phyloP scores from a whole-genome alignment of 2,329 filamentous ascomycete genomes.

The Exophiala spinifera region DNA sequence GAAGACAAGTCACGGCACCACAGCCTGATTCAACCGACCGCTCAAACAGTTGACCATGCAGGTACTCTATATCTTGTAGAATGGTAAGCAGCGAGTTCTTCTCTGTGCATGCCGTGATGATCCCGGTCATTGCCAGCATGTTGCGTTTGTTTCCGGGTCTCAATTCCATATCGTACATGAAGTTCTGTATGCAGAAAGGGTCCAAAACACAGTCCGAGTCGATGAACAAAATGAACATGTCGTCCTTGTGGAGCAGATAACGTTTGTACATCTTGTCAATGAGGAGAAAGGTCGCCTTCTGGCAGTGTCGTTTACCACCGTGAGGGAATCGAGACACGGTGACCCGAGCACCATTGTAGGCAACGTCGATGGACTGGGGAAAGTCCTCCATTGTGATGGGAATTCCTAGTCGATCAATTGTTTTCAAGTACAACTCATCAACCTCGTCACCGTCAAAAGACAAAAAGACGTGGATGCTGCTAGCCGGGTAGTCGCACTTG shows the following conservation, averaged over 20 bases:
- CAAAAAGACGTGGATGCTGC: conserved; percentile 90
- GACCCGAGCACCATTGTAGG: conserved; percentile 76
- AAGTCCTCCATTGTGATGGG: conserved; percentile 72
- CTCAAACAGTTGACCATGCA: conserved; percentile 95
- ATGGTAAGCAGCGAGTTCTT: conserved; percentile 87
- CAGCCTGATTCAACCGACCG: conserved; percentile 92
- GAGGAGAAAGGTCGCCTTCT: conserved; percentile 87
- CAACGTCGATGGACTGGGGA: conserved; percentile 85
- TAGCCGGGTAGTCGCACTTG: conserved; percentile 86
- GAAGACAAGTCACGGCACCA: conserved; percentile 89
- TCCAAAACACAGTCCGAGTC: conserved; percentile 96
- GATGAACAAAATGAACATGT: conserved; percentile 93
- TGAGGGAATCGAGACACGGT: conserved; percentile 91
- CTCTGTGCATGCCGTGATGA: conserved; percentile 90
- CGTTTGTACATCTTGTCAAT: conserved; percentile 89
- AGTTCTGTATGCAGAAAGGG: conserved; percentile 88
- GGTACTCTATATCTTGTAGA: conserved; percentile 96
- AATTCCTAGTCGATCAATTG: conserved; percentile 79
- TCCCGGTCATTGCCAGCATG: conserved; percentile 96
- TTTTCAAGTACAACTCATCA: conserved; percentile 83
- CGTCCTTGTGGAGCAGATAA: conserved; percentile 82
- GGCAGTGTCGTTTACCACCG: conserved; percentile 88
- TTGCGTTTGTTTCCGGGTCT: conserved; percentile 87
- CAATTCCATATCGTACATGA: conserved; percentile 97
- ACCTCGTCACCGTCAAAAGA: conserved; percentile 91